A percentile compares a stretch with the other conserved stretches of the same genome.
phyloP scores from a whole-genome alignment of 2,329 filamentous ascomycete species.

The Fusarium illudens region DNA sequence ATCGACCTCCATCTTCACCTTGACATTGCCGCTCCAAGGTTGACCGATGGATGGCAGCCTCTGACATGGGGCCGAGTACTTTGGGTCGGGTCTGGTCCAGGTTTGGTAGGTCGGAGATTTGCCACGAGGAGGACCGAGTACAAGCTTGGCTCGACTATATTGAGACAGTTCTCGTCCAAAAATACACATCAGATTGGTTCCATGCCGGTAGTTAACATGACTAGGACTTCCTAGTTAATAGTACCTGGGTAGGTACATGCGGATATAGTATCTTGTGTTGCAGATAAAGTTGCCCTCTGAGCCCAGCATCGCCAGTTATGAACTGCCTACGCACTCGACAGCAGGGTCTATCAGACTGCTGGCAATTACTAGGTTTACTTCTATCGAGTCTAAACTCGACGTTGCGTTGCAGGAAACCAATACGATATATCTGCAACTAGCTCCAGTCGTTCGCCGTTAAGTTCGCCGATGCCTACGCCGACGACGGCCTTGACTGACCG shows the following conservation, averaged over 20 bases:
- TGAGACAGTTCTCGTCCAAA: background rate
- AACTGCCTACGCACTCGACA: background rate
- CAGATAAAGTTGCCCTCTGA: background rate
- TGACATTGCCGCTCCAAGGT: background rate
- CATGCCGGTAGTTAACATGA: background rate
- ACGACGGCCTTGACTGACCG: background rate
- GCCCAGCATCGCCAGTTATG: background rate
- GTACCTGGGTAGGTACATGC: background rate
- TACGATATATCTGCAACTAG: background rate
- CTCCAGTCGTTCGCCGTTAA: background rate
- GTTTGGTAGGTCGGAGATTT: background rate
- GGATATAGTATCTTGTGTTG: background rate
- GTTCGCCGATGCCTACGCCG: constrained; percentile 30
- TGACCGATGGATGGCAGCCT: background rate
- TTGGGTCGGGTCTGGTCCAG: background rate
- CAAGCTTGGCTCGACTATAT: background rate
- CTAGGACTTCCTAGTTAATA: background rate
- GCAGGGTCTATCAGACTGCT: no score
- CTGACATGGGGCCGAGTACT: background rate
- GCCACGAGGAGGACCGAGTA: background rate
- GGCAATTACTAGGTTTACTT: no score
- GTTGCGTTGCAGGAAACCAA: background rate
- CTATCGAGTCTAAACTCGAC: background rate
- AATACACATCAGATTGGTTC: background rate
- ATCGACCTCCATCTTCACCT: background rate